Percentiles rank a stretch among this genome's conserved stretches.
Evolutionary conservation across 208 protist genomes (phyloP).

Genomic region (Wallacemonas rigidus): DNA sequence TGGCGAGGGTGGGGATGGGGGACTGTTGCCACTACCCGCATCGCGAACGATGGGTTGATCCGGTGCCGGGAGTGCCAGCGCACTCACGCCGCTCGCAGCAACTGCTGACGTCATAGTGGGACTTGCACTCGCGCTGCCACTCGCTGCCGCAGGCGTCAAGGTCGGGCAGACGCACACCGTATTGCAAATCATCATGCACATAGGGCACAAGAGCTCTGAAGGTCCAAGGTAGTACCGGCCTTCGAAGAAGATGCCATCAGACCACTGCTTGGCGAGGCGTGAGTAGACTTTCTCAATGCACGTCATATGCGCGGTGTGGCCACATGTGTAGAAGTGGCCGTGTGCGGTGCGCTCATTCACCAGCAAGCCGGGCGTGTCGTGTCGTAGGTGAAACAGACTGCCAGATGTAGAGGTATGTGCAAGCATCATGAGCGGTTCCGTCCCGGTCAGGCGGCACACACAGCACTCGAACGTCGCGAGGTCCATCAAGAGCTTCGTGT

Average conservation of each 20-base stretch:
- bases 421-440: slow-evolving; percentile 64
- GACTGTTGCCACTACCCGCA: background rate
- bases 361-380: slow-evolving; percentile 15
- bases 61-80: background rate
- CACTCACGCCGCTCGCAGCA: background rate
- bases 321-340: slow-evolving; percentile 59
- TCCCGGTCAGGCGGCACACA: slow-evolving; percentile 43
- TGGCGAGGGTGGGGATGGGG: background rate
- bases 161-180: slow-evolving; percentile 50
- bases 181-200: slow-evolving; percentile 75
- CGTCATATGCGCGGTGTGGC: slow-evolving; percentile 65
- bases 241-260: slow-evolving; percentile 33
- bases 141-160: slow-evolving; percentile 20
- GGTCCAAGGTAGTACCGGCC: slow-evolving; percentile 41
- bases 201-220: slow-evolving; percentile 67
- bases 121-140: background rate
- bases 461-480: slow-evolving; percentile 66
- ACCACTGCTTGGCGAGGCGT: slow-evolving; percentile 44
- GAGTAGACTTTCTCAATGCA: slow-evolving; percentile 63
- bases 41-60: background rate
- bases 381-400: slow-evolving; percentile 31
- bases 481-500: slow-evolving; percentile 49
- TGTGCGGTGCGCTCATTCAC: slow-evolving; percentile 36
- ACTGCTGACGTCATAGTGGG: background rate
- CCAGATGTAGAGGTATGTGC: slow-evolving; percentile 56